Evolutionary conservation across 2,329 filamentous ascomycete species (phyloP).

Genomic region (Paecilomyces dactylethromorphus): DNA sequence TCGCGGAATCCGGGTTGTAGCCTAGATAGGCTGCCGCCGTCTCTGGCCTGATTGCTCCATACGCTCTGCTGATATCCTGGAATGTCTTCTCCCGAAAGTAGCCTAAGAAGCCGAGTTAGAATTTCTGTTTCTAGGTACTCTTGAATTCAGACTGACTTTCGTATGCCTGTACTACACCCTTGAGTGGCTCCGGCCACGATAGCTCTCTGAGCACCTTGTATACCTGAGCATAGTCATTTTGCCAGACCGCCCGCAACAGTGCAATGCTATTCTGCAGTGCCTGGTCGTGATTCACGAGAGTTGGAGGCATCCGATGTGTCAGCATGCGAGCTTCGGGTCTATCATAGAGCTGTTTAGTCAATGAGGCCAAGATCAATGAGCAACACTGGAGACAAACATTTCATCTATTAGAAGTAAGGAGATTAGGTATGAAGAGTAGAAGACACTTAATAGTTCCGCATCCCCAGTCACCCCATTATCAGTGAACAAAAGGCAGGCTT

Average conservation of each 20-base stretch:
- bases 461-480: slow-evolving; percentile 14
- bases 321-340: slow-evolving; percentile 36
- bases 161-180: slow-evolving; percentile 26
- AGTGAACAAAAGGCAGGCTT: slow-evolving; percentile 24
- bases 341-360: slow-evolving; percentile 4
- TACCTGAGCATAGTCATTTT: slow-evolving; percentile 27
- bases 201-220: slow-evolving; percentile 26
- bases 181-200: slow-evolving; percentile 27
- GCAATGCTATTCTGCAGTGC: slow-evolving; percentile 29
- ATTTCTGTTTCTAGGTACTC: background rate
- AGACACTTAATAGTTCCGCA: slow-evolving; percentile 25
- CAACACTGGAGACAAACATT: slow-evolving; percentile 22
- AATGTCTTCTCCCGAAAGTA: slow-evolving; percentile 34
- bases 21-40: slow-evolving; percentile 31
- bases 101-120: slow-evolving; percentile 6
- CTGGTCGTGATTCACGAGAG: slow-evolving; percentile 20
- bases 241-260: slow-evolving; percentile 33
- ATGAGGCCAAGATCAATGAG: background rate
- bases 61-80: slow-evolving; percentile 31
- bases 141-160: slow-evolving; percentile 21
- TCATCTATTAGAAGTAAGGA: slow-evolving; percentile 33
- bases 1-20: slow-evolving; percentile 19
- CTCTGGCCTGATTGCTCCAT: slow-evolving; percentile 31
- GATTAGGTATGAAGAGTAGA: slow-evolving; percentile 34
- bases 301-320: slow-evolving; percentile 27